phyloP scores from a whole-genome alignment of 768 basidiomycete species.

The Strobilomyces echinocephalus region DNA sequence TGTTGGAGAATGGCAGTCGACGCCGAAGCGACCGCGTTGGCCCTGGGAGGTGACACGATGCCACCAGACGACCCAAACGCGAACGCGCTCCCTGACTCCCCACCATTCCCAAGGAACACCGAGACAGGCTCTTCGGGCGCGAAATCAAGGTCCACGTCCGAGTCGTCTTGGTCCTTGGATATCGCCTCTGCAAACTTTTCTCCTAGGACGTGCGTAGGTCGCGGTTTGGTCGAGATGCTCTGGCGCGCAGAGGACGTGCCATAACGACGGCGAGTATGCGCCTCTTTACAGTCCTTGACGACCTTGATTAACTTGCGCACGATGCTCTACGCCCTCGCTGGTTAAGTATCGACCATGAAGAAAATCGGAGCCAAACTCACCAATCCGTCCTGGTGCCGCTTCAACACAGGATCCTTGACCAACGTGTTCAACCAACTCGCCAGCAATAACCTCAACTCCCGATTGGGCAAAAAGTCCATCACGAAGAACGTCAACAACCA shows the following conservation, averaged over 20 bases:
- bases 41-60: slow-evolving; percentile 33
- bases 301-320: slow-evolving; percentile 80
- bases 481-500: slow-evolving; percentile 90
- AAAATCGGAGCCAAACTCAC: slow-evolving; percentile 40
- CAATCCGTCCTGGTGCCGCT: slow-evolving; percentile 61
- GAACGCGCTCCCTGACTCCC: slow-evolving; percentile 45
- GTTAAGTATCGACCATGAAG: slow-evolving; percentile 4
- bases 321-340: slow-evolving; percentile 49
- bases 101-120: slow-evolving; percentile 31
- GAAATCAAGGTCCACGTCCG: slow-evolving; percentile 78
- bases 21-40: slow-evolving; percentile 48
- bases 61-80: slow-evolving; percentile 26
- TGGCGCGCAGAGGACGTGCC: slow-evolving; percentile 29
- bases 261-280: slow-evolving; percentile 44
- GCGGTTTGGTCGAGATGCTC: slow-evolving; percentile 31
- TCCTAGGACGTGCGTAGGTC: slow-evolving; percentile 48
- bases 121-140: slow-evolving; percentile 45
- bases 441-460: slow-evolving; percentile 66
- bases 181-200: slow-evolving; percentile 62
- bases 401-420: slow-evolving; percentile 63
- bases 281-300: slow-evolving; percentile 74
- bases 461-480: slow-evolving; percentile 81
- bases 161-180: slow-evolving; percentile 49
- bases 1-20: slow-evolving; percentile 63
- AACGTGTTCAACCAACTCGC: slow-evolving; percentile 81